Evolutionary conservation across 75 land plant species (phyloP), one percentile per base, ranked within the genome.

Genomic region (Azolla pinnata): DNA sequence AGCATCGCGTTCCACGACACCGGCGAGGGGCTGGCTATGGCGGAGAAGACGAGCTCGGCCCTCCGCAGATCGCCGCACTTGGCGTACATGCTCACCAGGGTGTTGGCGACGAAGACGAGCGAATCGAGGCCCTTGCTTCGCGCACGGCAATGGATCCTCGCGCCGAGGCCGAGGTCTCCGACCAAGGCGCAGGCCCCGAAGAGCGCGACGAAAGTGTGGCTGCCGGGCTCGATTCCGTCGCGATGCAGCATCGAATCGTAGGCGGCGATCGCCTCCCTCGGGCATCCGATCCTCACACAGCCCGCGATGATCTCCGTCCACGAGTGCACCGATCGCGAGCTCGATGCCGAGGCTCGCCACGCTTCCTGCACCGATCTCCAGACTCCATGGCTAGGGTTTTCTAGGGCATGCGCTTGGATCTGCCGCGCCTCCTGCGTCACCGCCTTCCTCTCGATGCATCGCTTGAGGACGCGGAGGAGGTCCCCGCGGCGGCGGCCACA

Each of bases 181-280:
- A 46, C 3, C 17, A 18, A 18, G 2, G 23, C 49, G 21, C 49
- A 46, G 2, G 49, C 49, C 14, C 21, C 21, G 49, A 46, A 46
- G 49, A 46, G 49, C 23, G 3, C 21, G 12, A 46, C 14, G 21
- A 46, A 46, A 18, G 49, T 46, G 21, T 46, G 49, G 17, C 12
- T 17, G 49, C 21, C 49, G 14, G 49, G 49, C 21, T 46, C 49
- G 21, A 46, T 46, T 2, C 17, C 12, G 21, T 46, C 49, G n/a
- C n/a, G n/a, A n/a, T n/a, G n/a, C n/a, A n/a, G n/a, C n/a, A n/a
- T n/a, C n/a, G n/a, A n/a, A 68, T 12, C 14, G 19, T 3, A 35
- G 14, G 1, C 16, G 17, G 32, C 20, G 18, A 26, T 14, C 21
- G 0, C 59, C 33, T 55, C 67, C 76, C 33, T 73, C n/a, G n/a